Percentiles rank a stretch among this genome's conserved stretches.
Conservation (phyloP, 2,329 filamentous ascomycete species). For the Periglandula ipomoeae region DNA sequence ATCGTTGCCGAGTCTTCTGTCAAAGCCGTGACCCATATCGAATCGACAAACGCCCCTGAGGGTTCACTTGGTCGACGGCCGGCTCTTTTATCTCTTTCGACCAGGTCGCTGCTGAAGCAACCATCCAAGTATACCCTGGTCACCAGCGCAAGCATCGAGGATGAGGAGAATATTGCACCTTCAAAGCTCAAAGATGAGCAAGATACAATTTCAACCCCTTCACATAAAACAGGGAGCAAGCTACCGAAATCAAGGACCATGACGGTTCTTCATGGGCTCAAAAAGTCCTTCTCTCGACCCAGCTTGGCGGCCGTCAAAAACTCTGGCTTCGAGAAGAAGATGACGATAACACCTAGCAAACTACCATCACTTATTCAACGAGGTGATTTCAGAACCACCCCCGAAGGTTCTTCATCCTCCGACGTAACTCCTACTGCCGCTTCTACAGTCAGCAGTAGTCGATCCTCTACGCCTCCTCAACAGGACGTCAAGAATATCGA, state of each 20-base stretch:
- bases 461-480: slow-evolving; percentile 8
- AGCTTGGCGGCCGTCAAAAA: slow-evolving; percentile 14
- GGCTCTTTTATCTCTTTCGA: slow-evolving; percentile 6
- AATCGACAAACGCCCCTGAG: background rate
- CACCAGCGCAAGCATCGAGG: background rate
- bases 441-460: background rate
- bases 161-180: slow-evolving; percentile 21
- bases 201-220: background rate
- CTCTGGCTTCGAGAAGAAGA: slow-evolving; percentile 12
- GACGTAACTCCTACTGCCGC: background rate
- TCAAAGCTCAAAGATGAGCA: background rate
- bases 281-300: slow-evolving; percentile 32
- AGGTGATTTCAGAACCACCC: background rate
- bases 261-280: slow-evolving; percentile 34
- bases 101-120: slow-evolving; percentile 12
- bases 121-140: slow-evolving; percentile 10
- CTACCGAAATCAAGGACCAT: slow-evolving; percentile 38
- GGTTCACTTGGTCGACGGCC: background rate
- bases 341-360: background rate
- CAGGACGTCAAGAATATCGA: slow-evolving; percentile 24
- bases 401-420: background rate
- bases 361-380: background rate
- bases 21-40: slow-evolving; percentile 12
- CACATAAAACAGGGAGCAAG: slow-evolving; percentile 12
- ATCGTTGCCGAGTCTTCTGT: slow-evolving; percentile 21